These are phyloP conservation scores for Cordia subcordata DNA, from an alignment of 257 asterid genomes.

Conservation along the genomic window DNA sequence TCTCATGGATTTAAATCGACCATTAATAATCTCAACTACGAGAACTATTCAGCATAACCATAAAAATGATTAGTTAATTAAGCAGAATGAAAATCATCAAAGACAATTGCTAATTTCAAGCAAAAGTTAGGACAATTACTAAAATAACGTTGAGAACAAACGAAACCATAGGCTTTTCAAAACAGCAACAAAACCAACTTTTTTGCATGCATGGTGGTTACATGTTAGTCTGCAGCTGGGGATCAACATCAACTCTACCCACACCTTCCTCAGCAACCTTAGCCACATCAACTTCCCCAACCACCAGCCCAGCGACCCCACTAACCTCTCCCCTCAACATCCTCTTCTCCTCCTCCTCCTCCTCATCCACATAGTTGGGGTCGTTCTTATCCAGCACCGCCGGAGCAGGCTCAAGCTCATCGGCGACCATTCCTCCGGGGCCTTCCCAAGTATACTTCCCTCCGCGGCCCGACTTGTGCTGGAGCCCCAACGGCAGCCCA, in stretches of 20 bases:
- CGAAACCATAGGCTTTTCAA: too few relatives aligned
- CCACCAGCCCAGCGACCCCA: constrained; percentile 22
- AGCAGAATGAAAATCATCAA: too few relatives aligned
- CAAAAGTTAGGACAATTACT: too few relatives aligned
- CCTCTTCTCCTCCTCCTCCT: constrained; percentile 37
- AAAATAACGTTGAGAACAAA: too few relatives aligned
- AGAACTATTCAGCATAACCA: too few relatives aligned
- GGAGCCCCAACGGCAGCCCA: constrained; percentile 25
- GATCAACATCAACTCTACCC: constrained; percentile 40
- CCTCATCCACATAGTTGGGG: constrained; percentile 58
- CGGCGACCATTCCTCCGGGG: constrained; percentile 14
- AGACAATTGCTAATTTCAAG: too few relatives aligned
- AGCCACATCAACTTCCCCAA: constrained; percentile 41
- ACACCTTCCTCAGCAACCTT: constrained; percentile 41
- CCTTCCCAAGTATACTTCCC: constrained; percentile 72
- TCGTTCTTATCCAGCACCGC: constrained; percentile 41
- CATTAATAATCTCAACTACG: too few relatives aligned
- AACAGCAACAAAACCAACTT: too few relatives aligned
- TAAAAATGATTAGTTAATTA: too few relatives aligned
- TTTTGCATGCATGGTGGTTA: too few relatives aligned
- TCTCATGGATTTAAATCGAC: too few relatives aligned
- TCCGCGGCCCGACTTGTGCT: constrained; percentile 47
- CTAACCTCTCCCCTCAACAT: constrained; percentile 17
- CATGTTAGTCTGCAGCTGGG: constrained; percentile 21
- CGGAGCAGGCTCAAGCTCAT: constrained; percentile 36